Evolutionary conservation across 176 grass and related monocot species (phyloP), one percentile per base, ranked within the genome.

Genomic region (Eleusine coracana): DNA sequence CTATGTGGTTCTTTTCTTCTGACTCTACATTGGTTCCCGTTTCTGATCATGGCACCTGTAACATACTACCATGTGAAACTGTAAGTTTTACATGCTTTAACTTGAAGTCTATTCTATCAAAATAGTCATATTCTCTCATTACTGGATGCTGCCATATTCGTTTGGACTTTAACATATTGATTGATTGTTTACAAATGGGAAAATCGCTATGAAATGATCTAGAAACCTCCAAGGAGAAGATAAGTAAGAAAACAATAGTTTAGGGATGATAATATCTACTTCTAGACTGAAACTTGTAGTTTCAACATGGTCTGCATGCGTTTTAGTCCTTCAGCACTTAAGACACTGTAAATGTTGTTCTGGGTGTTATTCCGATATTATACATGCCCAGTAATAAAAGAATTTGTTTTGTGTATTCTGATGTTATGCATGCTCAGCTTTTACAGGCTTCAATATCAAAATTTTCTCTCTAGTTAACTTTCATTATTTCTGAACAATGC

Each of bases 41-140:
- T 98, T 85, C 82, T 93, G 34, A 78, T 98, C 70, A 91, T 87
- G 89, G 81, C 86, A 61, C 96, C 92, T 20, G 86, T 98, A 68
- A 95, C 96, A 51, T 95, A 86, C 75, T 98, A 98, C 91, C 96
- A 98, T 87, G 84, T 80, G 38, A 93, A 93, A 73, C 70, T 98
- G 95, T 98, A 95, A 15, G 92, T 89, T 64, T 34, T 23, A 36
- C 76, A 42, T 84, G 15, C 59, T 87, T 56, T 46, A 31, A 2
- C 37, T 28, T 87, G 6, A 78, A 88, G 17, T 79, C 44, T 59
- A 45, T 65, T 76, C 41, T 46, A 1, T 83, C 56, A 56, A 60
- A 72, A 37, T 63, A 11, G 6, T 42, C 56, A 68, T 75, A 45
- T 21, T 66, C 25, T 15, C 82, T 55, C 7, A 36, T 25, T 18